phyloP scores from a whole-genome alignment of 441 rosid genomes.

The Gossypium davidsonii region DNA sequence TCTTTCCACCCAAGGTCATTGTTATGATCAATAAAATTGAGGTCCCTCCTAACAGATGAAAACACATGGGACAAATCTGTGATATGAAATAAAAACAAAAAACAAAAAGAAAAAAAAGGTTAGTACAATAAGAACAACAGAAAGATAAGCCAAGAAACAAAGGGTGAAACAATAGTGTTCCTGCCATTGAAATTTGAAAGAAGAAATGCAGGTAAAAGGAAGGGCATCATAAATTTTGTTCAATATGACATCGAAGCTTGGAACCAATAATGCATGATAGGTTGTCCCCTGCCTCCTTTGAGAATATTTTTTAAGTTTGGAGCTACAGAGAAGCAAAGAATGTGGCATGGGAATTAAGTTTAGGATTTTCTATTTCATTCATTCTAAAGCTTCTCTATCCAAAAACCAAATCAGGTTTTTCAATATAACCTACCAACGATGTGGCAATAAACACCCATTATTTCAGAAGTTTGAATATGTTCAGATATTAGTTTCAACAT shows the following conservation, averaged over 20 bases:
- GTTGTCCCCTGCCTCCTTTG: background rate
- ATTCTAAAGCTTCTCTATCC: background rate
- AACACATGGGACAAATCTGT: constrained; percentile 74
- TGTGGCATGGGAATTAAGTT: background rate
- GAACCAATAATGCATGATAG: background rate
- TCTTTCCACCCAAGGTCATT: constrained; percentile 95
- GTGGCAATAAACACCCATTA: background rate
- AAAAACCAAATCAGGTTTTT: background rate
- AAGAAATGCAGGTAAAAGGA: background rate
- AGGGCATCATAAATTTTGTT: background rate
- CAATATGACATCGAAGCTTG: background rate
- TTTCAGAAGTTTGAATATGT: background rate
- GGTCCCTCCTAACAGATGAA: constrained; percentile 57
- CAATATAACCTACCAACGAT: background rate
- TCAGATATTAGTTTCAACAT: background rate
- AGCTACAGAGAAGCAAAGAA: background rate
- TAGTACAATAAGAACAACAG: constrained; percentile 2
- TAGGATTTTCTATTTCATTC: background rate
- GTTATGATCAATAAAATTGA: constrained; percentile 83
- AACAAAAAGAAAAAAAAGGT: background rate
- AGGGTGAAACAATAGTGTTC: background rate
- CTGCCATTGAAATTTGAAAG: background rate
- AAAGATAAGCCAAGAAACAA: background rate
- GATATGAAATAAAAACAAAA: constrained; percentile 7
- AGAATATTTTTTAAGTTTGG: background rate